Base-by-base conservation (phyloP, 441 rosid species). In the Adansonia gregorii region DNA sequence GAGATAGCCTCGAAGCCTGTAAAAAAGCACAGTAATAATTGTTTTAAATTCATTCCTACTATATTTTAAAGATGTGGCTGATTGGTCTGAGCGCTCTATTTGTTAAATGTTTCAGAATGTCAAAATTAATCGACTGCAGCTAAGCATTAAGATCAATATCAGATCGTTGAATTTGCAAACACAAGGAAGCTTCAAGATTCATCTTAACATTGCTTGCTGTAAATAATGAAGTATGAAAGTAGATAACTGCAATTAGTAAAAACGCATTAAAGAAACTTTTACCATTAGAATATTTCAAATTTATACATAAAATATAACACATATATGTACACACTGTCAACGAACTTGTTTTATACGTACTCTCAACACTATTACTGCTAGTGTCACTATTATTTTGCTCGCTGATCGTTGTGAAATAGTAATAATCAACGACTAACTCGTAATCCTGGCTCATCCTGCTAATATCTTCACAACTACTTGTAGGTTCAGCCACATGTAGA, bases 1-100 rank as follows among this genome's bases (percentile, higher is more conserved):
- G 83, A 65, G 66, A 74, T 39, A 90, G 93, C 51, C 92, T 85
- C 60, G 86, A 88, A 0, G 79, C 87, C 93, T 91, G 87, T 27
- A 70, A 56, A 54, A 27, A 24, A n/a, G 12, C 20, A 54, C 19
- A 15, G 0, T 14, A 4, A 52, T 52, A 52, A 52, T 12, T 52
- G 56, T 15, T 52, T 52, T n/a, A 52, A 52, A 14, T 52, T 52
- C 56, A 12, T 15, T 12, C 17, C 56, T 52, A 52, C 56, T 1
- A 52, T 52, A 15, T 27, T 52, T 52, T 52, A 12, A 52, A 14
- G 56, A 52, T 52, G 8, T 6, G 4, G 56, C 19, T 52, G 7
- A 12, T 52, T 6, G 17, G 7, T 52, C 14, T n/a, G 43, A 17
- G 1, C 8, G 10, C 48, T 45, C 7, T 45, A 45, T 39, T 3